These are phyloP conservation scores for Cladophialophora chaetospira DNA, from an alignment of 2,329 filamentous ascomycete species.

Conservation along the genomic window DNA sequence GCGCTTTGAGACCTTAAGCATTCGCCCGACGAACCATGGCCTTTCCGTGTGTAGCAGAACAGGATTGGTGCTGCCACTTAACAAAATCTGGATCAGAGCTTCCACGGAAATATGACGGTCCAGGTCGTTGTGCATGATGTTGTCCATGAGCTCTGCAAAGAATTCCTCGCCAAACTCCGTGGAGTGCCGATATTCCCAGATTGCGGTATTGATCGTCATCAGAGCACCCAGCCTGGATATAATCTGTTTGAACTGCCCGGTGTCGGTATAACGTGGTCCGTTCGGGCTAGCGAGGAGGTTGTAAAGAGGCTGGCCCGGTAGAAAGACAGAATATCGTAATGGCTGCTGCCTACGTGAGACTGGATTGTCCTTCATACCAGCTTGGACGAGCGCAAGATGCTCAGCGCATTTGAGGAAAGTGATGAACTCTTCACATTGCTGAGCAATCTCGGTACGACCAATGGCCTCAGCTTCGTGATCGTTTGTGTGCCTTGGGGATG, in stretches of 20 bases:
- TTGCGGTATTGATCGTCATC: slow-evolving; percentile 43
- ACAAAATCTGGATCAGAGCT: slow-evolving; percentile 43
- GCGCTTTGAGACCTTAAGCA: slow-evolving; percentile 45
- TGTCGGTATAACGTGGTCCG: slow-evolving; percentile 38
- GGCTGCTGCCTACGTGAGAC: slow-evolving; percentile 25
- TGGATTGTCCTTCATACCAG: slow-evolving; percentile 23
- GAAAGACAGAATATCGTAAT: slow-evolving; percentile 37
- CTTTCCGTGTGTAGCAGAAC: slow-evolving; percentile 33
- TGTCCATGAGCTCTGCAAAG: slow-evolving; percentile 38
- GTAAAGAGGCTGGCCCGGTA: slow-evolving; percentile 37
- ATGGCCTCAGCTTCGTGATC: slow-evolving; percentile 16
- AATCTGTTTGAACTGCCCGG: slow-evolving; percentile 44
- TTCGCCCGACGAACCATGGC: slow-evolving; percentile 45
- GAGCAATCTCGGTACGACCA: slow-evolving; percentile 38
- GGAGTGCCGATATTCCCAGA: slow-evolving; percentile 45
- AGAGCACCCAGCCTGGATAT: slow-evolving; percentile 40
- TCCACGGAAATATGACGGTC: slow-evolving; percentile 43
- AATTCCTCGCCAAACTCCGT: slow-evolving; percentile 37
- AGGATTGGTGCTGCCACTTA: slow-evolving; percentile 39
- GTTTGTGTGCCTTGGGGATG: slow-evolving; percentile 24
- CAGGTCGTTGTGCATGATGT: slow-evolving; percentile 41
- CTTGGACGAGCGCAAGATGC: slow-evolving; percentile 39
- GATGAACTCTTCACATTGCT: slow-evolving; percentile 44
- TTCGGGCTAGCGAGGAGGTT: slow-evolving; percentile 40
- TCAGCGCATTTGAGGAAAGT: slow-evolving; percentile 43